These are phyloP conservation scores for Chrysosporium keratinophilum DNA, from an alignment of 2,329 filamentous ascomycete species.

Conservation along the genomic window DNA sequence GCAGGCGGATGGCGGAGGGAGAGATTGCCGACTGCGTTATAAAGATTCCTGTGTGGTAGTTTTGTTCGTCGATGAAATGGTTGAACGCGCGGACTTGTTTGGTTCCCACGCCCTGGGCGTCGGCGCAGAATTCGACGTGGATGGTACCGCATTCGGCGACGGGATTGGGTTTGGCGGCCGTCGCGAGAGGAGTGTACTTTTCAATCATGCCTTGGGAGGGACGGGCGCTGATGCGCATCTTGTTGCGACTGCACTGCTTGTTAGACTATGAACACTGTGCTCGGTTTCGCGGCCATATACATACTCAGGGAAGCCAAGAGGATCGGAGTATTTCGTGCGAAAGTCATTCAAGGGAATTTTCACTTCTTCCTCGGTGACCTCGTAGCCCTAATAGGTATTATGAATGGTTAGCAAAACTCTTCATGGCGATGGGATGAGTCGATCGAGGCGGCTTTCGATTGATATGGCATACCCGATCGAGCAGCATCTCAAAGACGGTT, in stretches of 20 bases:
- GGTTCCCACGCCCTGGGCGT: constrained; percentile 65
- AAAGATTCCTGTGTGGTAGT: constrained; percentile 84
- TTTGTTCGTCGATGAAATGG: constrained; percentile 64
- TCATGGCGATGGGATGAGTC: background rate
- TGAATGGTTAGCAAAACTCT: background rate
- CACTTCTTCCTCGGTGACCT: constrained; percentile 80
- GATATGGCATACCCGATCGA: constrained; percentile 60
- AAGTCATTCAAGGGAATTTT: constrained; percentile 79
- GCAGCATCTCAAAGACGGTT: constrained; percentile 90
- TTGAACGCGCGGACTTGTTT: constrained; percentile 88
- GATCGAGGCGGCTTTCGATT: no score
- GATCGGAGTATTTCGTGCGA: constrained; percentile 57
- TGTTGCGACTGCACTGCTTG: constrained; percentile 55
- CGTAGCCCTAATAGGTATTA: constrained; percentile 64
- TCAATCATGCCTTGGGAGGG: constrained; percentile 74
- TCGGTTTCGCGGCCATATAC: constrained; percentile 23
- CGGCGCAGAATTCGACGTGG: constrained; percentile 83
- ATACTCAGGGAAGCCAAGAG: constrained; percentile 67
- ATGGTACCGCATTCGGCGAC: constrained; percentile 68
- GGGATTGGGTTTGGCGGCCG: constrained; percentile 58
- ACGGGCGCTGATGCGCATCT: constrained; percentile 78
- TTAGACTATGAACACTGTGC: constrained; percentile 13
- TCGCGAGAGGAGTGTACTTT: constrained; percentile 68
- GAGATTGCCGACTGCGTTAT: constrained; percentile 75
- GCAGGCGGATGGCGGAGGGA: constrained; percentile 75